Evolutionary conservation across 805 yeast genomes (phyloP).

Genomic region (Monosporozyma aquatica): DNA sequence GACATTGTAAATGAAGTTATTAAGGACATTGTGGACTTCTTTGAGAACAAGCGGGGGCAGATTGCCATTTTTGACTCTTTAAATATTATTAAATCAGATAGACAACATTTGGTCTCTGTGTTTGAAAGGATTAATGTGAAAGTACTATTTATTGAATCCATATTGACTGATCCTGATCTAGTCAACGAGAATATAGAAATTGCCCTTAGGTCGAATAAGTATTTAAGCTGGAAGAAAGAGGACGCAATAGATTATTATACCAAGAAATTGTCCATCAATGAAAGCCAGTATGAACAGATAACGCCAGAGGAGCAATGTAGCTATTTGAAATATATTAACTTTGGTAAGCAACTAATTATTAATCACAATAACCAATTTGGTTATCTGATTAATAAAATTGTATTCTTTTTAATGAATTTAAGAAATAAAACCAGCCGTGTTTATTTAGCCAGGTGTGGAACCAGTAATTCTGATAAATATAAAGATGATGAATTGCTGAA

Average conservation of each 20-base stretch:
- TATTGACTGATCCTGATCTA: constrained; percentile 63
- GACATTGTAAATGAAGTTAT: constrained; percentile 55
- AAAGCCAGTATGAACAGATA: constrained; percentile 67
- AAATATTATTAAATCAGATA: constrained; percentile 64
- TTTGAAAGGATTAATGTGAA: constrained; percentile 57
- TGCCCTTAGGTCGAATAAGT: constrained; percentile 84
- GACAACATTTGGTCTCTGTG: constrained; percentile 47
- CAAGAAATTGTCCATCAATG: constrained; percentile 57
- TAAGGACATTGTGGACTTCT: constrained; percentile 60
- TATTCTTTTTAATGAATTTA: constrained; percentile 85
- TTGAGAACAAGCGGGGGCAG: constrained; percentile 74
- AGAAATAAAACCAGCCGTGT: constrained; percentile 82
- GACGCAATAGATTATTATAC: constrained; percentile 72
- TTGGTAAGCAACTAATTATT: constrained; percentile 80
- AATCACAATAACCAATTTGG: constrained; percentile 78
- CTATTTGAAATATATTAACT: constrained; percentile 80
- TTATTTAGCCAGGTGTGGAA: constrained; percentile 81
- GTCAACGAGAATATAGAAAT: constrained; percentile 71
- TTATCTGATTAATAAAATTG: constrained; percentile 81
- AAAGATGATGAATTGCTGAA: constrained; percentile 76
- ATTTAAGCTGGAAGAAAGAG: constrained; percentile 61
- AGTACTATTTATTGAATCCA: constrained; percentile 79
- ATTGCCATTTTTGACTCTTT: constrained; percentile 95
- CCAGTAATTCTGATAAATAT: constrained; percentile 41
- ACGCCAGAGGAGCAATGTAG: constrained; percentile 46